Base-by-base conservation (phyloP, 352 stramenopile genomes). In the Phytophthora macrochlamydospora region DNA sequence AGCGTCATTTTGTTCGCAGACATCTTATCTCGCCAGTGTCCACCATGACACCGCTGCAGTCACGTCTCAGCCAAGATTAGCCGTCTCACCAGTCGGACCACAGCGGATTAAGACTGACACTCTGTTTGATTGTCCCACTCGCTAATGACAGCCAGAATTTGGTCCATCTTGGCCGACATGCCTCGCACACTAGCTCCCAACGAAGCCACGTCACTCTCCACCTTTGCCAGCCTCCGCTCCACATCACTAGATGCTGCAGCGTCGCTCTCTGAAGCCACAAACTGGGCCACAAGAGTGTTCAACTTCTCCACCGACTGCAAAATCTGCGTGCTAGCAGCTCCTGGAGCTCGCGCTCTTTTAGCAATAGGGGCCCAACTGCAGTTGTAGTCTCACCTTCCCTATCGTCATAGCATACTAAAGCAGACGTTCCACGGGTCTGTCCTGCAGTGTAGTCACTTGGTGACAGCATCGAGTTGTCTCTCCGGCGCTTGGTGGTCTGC, bases 221-320 rank as follows among this genome's bases (percentile, higher is more conserved):
- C 37, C 30, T 40, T 51, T 32, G n/a, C 51, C 7, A 65, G 38
- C 1, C 58, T 51, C n/a, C 32, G 50, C 30, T 59, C 58, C 24
- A 49, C 40, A 14, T 51, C 33, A 38, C 2, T 14, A 12, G 35
- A 14, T 18, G 58, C 13, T 7, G 18, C 18, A 9, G 35, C 50
- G 4, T 59, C 58, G 3, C 13, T 35, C 12, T 43, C 58, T 0
- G 49, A 37, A 0, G 46, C 58, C 40, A 65, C 52, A 44, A 65
- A 65, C 7, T 58, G 38, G 3, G 37, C 50, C 38, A 65, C 58
- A 6, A 65, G 49, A 4, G 29, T 53, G 48, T 65, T 65, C 48
- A 65, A 35, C 37, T 48, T 29, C n/a, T 45, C 43, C 37, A 65
- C 50, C n/a, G 49, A 65, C 58, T 65, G 49, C 14, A 59, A 35